Percentiles rank a stretch among this genome's conserved stretches.
Evolutionary conservation across 352 stramenopile species (phyloP).

Genomic region (Pythium aphanidermatum): DNA sequence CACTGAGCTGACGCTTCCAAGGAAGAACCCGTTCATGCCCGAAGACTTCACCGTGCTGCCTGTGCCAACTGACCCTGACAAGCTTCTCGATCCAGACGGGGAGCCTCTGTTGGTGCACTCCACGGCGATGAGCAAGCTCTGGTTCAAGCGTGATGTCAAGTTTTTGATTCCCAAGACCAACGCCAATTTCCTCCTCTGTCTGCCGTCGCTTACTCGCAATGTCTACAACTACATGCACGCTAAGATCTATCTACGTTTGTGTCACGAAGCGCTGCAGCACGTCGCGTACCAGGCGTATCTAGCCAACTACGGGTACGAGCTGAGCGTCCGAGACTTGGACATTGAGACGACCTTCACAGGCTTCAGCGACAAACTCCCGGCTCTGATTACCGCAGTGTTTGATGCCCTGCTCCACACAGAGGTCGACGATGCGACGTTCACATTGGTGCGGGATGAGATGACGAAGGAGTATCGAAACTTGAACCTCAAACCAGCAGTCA

Average conservation of each 20-base stretch:
- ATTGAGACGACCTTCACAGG: conserved; percentile 61
- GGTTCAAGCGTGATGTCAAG: conserved; percentile 61
- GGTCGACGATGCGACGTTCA: conserved; percentile 34
- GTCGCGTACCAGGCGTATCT: conserved; percentile 55
- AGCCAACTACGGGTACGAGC: conserved; percentile 46
- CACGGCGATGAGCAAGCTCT: conserved; percentile 45
- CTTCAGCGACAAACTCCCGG: conserved; percentile 64
- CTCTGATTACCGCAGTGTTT: conserved; percentile 45
- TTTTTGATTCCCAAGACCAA: conserved; percentile 70
- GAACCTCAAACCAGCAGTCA: conserved; percentile 53
- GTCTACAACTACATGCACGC: conserved; percentile 45
- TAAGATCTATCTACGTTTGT: conserved; percentile 61
- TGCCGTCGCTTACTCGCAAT: conserved; percentile 39
- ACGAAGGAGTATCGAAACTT: conserved; percentile 62
- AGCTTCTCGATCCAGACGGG: conserved; percentile 14
- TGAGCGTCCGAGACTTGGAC: conserved; percentile 54
- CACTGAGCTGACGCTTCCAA: conserved; percentile 8
- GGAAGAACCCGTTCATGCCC: conserved; percentile 68
- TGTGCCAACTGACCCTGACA: conserved; percentile 1
- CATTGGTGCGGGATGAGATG: conserved; percentile 48
- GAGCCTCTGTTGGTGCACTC: conserved; percentile 27
- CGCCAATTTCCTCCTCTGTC: conserved; percentile 53
- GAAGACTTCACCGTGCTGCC: conserved; percentile 46
- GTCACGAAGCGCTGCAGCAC: conserved; percentile 62
- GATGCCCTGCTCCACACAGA: conserved; percentile 27